Evolutionary conservation across 768 basidiomycete species (phyloP).

Genomic region (Podaxis pistillaris): DNA sequence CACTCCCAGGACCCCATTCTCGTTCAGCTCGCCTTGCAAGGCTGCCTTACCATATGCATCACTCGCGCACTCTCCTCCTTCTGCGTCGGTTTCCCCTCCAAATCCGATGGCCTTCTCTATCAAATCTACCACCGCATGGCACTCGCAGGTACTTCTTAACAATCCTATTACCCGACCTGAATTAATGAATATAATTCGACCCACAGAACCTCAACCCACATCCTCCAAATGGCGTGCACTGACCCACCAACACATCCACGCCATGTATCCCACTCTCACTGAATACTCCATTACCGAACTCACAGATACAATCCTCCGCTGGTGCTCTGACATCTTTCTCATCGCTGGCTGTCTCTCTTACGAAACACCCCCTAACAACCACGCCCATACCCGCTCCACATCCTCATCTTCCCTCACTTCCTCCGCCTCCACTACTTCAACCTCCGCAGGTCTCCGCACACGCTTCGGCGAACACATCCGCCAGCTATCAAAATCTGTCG

Average conservation of each 20-base stretch:
- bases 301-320: slow-evolving; percentile 70
- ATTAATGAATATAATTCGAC: neutral
- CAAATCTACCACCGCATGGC: slow-evolving; percentile 62
- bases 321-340: slow-evolving; percentile 66
- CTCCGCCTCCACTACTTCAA: slow-evolving; percentile 18
- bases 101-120: slow-evolving; percentile 62
- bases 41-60: slow-evolving; percentile 64
- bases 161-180: slow-evolving; percentile 2
- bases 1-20: slow-evolving; percentile 75
- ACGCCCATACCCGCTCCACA: slow-evolving; percentile 9
- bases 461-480: slow-evolving; percentile 44
- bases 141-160: slow-evolving; percentile 38
- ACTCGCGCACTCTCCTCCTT: slow-evolving; percentile 68
- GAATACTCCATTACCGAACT: slow-evolving; percentile 72
- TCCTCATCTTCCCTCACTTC: slow-evolving; percentile 24
- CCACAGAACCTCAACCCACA: slow-evolving; percentile 69
- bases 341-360: slow-evolving; percentile 56
- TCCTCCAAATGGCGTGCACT: slow-evolving; percentile 77
- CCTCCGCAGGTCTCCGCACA: slow-evolving; percentile 28
- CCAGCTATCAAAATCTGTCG: slow-evolving; percentile 63
- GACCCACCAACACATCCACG: slow-evolving; percentile 67
- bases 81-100: slow-evolving; percentile 72
- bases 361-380: slow-evolving; percentile 29
- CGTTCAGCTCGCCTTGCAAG: slow-evolving; percentile 75
- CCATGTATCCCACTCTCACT: slow-evolving; percentile 61